These are phyloP conservation scores for Boletus edulis DNA, from an alignment of 768 basidiomycete genomes.

Conservation along the genomic window DNA sequence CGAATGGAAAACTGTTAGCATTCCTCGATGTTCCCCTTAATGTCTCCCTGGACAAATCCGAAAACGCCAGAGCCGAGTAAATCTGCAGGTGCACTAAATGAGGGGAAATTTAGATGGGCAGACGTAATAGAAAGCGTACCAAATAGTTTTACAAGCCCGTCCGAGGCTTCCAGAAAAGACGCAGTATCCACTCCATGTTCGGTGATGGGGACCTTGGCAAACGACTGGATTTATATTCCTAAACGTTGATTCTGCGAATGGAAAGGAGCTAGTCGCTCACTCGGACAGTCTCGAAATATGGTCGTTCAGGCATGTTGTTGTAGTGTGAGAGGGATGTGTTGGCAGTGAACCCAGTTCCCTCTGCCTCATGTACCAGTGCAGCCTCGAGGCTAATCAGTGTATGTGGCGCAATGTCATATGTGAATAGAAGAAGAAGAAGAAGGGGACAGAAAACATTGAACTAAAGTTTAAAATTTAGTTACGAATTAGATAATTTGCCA, in stretches of 20 bases:
- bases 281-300: conserved; percentile 69
- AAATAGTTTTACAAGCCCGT: conserved; percentile 76
- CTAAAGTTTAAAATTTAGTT: conserved; percentile 14
- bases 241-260: background rate
- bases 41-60: conserved; percentile 70
- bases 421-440: conserved; percentile 13
- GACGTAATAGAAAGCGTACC: conserved; percentile 43
- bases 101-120: conserved; percentile 10
- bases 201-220: conserved; percentile 78
- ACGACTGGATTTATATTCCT: conserved; percentile 55
- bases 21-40: conserved; percentile 65
- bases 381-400: conserved; percentile 30
- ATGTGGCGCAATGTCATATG: conserved; percentile 24
- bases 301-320: conserved; percentile 33
- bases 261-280: conserved; percentile 33
- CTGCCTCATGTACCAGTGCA: conserved; percentile 9
- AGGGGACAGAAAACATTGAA: conserved; percentile 6
- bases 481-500: conserved; percentile 28
- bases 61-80: conserved; percentile 68
- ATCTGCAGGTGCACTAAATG: conserved; percentile 40
- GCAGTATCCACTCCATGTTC: conserved; percentile 75
- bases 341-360: conserved; percentile 8
- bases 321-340: conserved; percentile 6
- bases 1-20: conserved; percentile 23
- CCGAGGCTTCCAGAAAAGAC: conserved; percentile 83